Percentiles rank a stretch among this genome's conserved stretches.
phyloP scores from a whole-genome alignment of 1,284 basidiomycete species.

The Ceratobasidium sp. region DNA sequence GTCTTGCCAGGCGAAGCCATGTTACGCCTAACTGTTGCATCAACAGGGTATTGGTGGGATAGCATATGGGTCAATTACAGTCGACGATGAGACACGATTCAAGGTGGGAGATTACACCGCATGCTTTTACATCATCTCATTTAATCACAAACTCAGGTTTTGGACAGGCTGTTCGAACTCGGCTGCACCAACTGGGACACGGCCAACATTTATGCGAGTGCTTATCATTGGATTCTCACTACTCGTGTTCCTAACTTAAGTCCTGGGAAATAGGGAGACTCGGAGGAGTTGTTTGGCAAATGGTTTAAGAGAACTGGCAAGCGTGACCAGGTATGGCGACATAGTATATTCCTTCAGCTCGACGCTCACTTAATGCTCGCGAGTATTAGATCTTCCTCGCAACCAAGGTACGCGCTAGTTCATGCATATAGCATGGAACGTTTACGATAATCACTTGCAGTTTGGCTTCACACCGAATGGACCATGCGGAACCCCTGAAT shows the following conservation, averaged over 20 bases:
- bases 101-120: conserved; percentile 5
- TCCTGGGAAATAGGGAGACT: conserved; percentile 25
- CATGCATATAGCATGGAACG: not conserved
- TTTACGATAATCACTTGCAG: not conserved
- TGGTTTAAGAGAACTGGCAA: conserved; percentile 37
- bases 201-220: conserved; percentile 11
- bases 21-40: not conserved
- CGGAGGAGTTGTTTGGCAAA: conserved; percentile 37
- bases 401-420: conserved; percentile 54
- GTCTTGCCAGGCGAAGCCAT: not conserved
- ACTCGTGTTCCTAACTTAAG: not conserved
- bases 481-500: conserved; percentile 7
- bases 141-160: not conserved
- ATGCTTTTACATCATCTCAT: not conserved
- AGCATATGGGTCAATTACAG: conserved; percentile 3
- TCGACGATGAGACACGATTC: conserved; percentile 16
- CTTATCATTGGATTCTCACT: not conserved
- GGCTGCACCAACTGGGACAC: conserved; percentile 38
- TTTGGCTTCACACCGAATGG: conserved; percentile 7
- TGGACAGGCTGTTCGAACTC: conserved; percentile 26
- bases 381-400: conserved; percentile 53
- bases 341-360: not conserved
- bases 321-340: conserved; percentile 13
- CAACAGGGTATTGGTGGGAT: conserved; percentile 25
- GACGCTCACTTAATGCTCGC: not conserved